Percentiles rank a stretch among this genome's conserved stretches.
phyloP scores from a whole-genome alignment of 192 early-diverging fungal species.

The Coemansia sp. region DNA sequence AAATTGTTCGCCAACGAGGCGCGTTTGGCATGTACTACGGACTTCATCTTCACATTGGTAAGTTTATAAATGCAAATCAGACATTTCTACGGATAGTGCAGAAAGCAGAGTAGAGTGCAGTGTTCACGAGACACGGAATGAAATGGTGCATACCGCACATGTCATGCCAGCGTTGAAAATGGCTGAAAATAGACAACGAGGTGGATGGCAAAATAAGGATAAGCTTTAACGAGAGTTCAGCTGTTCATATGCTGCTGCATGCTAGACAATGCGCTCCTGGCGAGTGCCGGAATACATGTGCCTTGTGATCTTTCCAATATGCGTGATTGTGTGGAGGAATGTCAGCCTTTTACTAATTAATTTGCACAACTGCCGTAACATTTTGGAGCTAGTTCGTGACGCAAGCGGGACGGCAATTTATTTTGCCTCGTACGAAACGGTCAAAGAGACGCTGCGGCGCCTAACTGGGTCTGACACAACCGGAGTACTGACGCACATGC shows the following conservation, averaged over 20 bases:
- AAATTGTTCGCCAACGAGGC: conserved; percentile 43
- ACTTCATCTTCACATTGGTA: conserved; percentile 47
- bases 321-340: not conserved
- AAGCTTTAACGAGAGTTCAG: not conserved
- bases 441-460: conserved; percentile 51
- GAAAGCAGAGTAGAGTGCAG: not conserved
- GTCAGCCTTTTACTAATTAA: not conserved
- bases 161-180: not conserved
- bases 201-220: not conserved
- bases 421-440: conserved; percentile 69
- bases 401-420: conserved; percentile 70
- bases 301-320: not conserved
- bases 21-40: conserved; percentile 44
- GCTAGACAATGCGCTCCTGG: not conserved
- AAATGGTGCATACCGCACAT: not conserved
- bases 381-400: conserved; percentile 54
- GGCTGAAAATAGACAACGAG: conserved; percentile 1
- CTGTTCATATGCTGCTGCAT: not conserved
- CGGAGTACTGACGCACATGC: conserved; percentile 69
- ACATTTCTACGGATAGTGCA: not conserved
- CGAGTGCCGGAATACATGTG: not conserved
- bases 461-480: conserved; percentile 45
- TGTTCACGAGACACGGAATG: conserved; percentile 2
- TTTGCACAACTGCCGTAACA: not conserved
- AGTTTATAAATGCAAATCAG: conserved; percentile 8